Evolutionary conservation across 352 stramenopile species (phyloP).

Genomic region (Phytophthora chlamydospora): DNA sequence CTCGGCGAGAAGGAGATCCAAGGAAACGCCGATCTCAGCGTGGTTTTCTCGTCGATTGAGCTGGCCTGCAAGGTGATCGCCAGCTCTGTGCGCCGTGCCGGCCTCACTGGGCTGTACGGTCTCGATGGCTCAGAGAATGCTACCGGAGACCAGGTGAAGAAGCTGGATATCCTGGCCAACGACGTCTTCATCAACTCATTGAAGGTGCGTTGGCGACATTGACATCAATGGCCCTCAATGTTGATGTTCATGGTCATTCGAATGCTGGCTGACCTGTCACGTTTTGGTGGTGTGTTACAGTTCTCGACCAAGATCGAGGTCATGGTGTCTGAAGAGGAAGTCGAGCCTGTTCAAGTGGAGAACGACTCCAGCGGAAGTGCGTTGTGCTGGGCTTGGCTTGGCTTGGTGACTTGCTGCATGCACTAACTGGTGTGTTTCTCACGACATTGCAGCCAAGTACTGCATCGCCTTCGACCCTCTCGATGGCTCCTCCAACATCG

Average conservation of each 20-base stretch:
- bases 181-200: constrained; percentile 98
- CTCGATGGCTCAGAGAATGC: constrained; percentile 96
- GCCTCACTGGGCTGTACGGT: constrained; percentile 89
- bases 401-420: background rate
- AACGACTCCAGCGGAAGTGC: constrained; percentile 47
- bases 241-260: no score
- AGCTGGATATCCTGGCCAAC: constrained; percentile 97
- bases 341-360: constrained; percentile 96
- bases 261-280: constrained; percentile 16
- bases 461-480: constrained; percentile 98
- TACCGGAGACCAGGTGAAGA: constrained; percentile 98
- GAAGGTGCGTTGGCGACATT: constrained; percentile 37
- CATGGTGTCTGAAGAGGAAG: constrained; percentile 97
- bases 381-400: constrained; percentile 10
- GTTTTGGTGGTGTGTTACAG: constrained; percentile 21
- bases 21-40: constrained; percentile 91
- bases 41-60: constrained; percentile 96
- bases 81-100: constrained; percentile 94
- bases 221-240: no score
- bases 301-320: constrained; percentile 96
- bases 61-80: constrained; percentile 97
- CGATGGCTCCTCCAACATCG: constrained; percentile 98
- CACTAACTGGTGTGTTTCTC: constrained; percentile 2
- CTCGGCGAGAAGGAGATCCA: constrained; percentile 90
- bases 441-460: constrained; percentile 83